Evolutionary conservation across 306 rosid genomes (phyloP), one percentile per base, ranked within the genome.

Genomic region (Prunus salicina): DNA sequence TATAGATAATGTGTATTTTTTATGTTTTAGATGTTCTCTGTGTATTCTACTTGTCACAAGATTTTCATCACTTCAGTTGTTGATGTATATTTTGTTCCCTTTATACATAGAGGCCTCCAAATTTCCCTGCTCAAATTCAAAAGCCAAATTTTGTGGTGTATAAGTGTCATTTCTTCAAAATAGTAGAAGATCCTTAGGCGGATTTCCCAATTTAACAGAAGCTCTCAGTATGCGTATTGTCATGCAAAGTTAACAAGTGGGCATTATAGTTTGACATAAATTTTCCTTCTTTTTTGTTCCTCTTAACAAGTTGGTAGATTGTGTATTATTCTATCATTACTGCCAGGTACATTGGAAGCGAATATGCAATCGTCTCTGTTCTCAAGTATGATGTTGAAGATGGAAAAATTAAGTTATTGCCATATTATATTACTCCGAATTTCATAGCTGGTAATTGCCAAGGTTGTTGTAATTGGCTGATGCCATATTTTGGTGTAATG

Each of bases 261-360:
- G 61, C 38, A 14, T 9, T 16, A 27, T 22, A 60, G 32, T 28
- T 28, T 28, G 32, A 28, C 4, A 28, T 4, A 28, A 28, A 28
- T 28, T 28, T 28, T 28, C 32, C 32, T 28, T 28, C 32, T 28
- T 28, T 28, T 28, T 28, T 4, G 5, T 3, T 30, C 32, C 32
- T 30, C 32, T 30, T n/a, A 30, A 30, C 32, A 30, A 30, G 32
- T 28, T 28, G 32, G 32, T 28, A 28, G 32, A 28, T 28, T 28
- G 32, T 28, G 32, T 28, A 28, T 30, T 30, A 3, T 30, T 0
- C 74, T 76, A 74, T 76, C 84, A 64, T 87, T 78, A 70, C 65
- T 58, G 75, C 80, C 90, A 93, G 96, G 92, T 93, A 89, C 61
- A 75, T 89, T 73, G 98, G 98, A 82, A 87, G 86, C 68, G 93